Evolutionary conservation across 306 rosid species (phyloP), one percentile per base, ranked within the genome.

Genomic region (Mimosa bimucronata): DNA sequence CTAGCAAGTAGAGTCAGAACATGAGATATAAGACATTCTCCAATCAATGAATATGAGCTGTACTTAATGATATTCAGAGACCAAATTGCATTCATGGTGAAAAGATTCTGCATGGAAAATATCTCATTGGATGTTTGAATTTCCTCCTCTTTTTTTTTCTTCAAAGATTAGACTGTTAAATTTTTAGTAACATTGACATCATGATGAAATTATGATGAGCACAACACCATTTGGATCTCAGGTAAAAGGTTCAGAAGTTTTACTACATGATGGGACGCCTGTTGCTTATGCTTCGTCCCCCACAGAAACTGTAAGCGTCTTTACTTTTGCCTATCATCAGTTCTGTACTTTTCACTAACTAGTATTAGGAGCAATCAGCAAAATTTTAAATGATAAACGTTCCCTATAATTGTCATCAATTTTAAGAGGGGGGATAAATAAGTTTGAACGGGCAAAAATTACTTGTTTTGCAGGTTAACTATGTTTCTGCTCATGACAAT

Each of bases 401-500:
- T 60, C 41, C 69, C 55, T 37, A 74, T 77, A 29, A 16, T 55
- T 75, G 25, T 71, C 64, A 72, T 57, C 66, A 57, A 26, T 18
- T 38, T 55, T 50, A 66, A 41, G 57, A 37, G 61, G 16, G 40
- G 44, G 38, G 38, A 41, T 60, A 68, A 14, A 55, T 41, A 28
- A 9, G 44, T 83, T 65, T 65, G 66, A 77, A 44, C 4, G 6
- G 23, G 15, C 57, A 48, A 69, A 61, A 78, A 78, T 80, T 57
- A 4, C 60, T 77, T 80, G 72, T 81, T 84, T 85, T 90, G 80
- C 90, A 95, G 98, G 77, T 95, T 62, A 95, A 93, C 85, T 93
- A 93, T 79, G 99, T 85, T 88, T 93, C 97, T 58, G 98, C 98
- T 70, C 99, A 95, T 86, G 97, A 93, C 83, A 93, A 95, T 62